Percentiles rank a stretch among this genome's conserved stretches.
Evolutionary conservation across 331 rosid genomes (phyloP).

Genomic region (Malus hybrid): DNA sequence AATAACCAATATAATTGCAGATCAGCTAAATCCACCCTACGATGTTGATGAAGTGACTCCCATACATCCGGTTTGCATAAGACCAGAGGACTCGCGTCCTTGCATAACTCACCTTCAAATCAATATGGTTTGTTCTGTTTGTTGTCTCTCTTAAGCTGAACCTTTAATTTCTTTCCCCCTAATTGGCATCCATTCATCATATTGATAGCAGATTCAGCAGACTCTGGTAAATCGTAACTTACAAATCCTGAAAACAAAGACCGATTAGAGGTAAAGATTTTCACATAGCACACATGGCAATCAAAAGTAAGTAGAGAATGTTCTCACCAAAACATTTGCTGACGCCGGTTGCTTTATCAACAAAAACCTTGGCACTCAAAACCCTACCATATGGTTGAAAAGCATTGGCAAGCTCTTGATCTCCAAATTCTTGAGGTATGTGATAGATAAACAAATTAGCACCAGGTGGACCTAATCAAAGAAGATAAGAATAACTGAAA

Average conservation of each 20-base stretch:
- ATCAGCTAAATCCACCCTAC: slow-evolving; percentile 23
- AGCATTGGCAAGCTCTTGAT: slow-evolving; percentile 75
- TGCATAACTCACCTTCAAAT: slow-evolving; percentile 27
- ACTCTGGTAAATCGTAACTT: slow-evolving; percentile 82
- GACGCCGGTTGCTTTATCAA: slow-evolving; percentile 94
- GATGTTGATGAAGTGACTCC: slow-evolving; percentile 23
- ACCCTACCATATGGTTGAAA: slow-evolving; percentile 90
- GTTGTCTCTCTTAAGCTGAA: slow-evolving; percentile 97
- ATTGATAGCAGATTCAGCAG: slow-evolving; percentile 76
- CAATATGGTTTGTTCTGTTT: slow-evolving; percentile 80
- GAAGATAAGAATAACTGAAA: slow-evolving; percentile 24
- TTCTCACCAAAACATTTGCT: slow-evolving; percentile 98
- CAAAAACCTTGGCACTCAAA: slow-evolving; percentile 94
- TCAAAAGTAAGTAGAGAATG: slow-evolving; percentile 6
- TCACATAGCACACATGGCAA: slow-evolving; percentile 11
- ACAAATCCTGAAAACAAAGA: slow-evolving; percentile 73
- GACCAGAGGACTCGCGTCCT: slow-evolving; percentile 19
- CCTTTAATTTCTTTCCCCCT: slow-evolving; percentile 91
- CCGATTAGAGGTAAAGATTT: slow-evolving; percentile 20
- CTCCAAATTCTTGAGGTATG: slow-evolving; percentile 98
- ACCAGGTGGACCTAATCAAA: slow-evolving; percentile 87
- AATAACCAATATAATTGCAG: slow-evolving; percentile 13
- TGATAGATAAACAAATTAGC: slow-evolving; percentile 98
- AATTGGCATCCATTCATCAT: slow-evolving; percentile 91
- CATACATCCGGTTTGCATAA: slow-evolving; percentile 13